Conservation (phyloP, 2,329 filamentous ascomycete species). For the Aspergillus pseudoviridinutans region DNA sequence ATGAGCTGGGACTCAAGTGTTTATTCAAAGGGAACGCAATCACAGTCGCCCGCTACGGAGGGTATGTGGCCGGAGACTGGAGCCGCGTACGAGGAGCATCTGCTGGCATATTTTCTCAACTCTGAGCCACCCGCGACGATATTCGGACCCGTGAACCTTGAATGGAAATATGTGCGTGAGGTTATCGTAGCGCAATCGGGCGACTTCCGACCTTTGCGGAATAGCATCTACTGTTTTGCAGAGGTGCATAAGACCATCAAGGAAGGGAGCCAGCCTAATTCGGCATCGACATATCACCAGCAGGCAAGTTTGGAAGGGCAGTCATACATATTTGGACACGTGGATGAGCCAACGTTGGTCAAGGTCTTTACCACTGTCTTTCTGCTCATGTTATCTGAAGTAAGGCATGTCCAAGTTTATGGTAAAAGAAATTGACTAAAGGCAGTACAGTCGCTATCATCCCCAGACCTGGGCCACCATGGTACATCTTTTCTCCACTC, state of each 20-base stretch:
- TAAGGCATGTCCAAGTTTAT: conserved; percentile 4
- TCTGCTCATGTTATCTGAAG: conserved; percentile 35
- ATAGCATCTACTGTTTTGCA: conserved; percentile 32
- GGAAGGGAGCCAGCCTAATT: conserved; percentile 24
- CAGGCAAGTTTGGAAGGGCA: conserved; percentile 29
- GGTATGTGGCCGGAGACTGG: conserved; percentile 18
- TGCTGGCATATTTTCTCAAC: conserved; percentile 26
- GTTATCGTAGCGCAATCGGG: conserved; percentile 22
- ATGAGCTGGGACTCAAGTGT: not conserved
- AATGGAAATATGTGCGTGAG: conserved; percentile 30
- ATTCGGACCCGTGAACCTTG: conserved; percentile 28
- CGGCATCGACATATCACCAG: conserved; percentile 28
- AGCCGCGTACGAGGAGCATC: conserved; percentile 25
- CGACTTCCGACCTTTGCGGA: conserved; percentile 23
- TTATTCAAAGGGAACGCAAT: not conserved
- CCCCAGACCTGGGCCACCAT: conserved; percentile 22
- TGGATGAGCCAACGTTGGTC: conserved; percentile 21
- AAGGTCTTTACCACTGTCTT: conserved; percentile 27
- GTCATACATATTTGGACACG: conserved; percentile 22
- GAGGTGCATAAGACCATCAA: conserved; percentile 26
- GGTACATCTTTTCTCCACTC: conserved; percentile 30
- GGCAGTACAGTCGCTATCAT: conserved; percentile 23
- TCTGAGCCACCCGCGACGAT: conserved; percentile 28
- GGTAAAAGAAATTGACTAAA: not conserved
- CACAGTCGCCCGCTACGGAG: not conserved